phyloP scores from a whole-genome alignment of 768 basidiomycete species.

The Mycena vitilis region DNA sequence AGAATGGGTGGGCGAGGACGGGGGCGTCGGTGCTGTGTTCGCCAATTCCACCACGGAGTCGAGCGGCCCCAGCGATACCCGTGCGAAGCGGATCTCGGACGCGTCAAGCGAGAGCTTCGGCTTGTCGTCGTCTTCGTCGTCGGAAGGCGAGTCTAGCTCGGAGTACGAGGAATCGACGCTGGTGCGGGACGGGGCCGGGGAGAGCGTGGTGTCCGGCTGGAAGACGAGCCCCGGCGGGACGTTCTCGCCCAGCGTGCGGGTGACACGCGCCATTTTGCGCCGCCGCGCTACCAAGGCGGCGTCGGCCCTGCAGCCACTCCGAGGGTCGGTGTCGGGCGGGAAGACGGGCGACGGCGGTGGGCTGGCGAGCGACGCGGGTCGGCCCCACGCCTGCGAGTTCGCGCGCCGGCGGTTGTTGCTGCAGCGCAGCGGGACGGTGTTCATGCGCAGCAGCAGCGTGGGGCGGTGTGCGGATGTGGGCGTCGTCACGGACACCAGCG shows the following conservation, averaged over 20 bases:
- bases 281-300: constrained; percentile 15
- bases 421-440: constrained; percentile 3
- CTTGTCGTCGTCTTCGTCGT: constrained; percentile 4
- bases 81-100: not conserved
- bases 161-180: not conserved
- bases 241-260: constrained; percentile 31
- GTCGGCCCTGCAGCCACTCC: not conserved
- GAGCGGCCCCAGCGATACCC: not conserved
- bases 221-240: constrained; percentile 34
- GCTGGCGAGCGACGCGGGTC: constrained; percentile 12
- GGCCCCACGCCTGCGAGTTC: constrained; percentile 26
- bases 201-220: not conserved
- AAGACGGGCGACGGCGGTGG: not conserved
- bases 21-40: not conserved
- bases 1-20: not conserved
- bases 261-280: constrained; percentile 31
- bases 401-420: not conserved
- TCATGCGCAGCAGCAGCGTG: constrained; percentile 32
- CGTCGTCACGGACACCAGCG: constrained; percentile 1
- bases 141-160: not conserved
- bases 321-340: not conserved
- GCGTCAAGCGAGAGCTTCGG: not conserved
- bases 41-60: not conserved
- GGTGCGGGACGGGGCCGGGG: not conserved
- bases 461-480: constrained; percentile 4